These are phyloP conservation scores for Melastoma candidum DNA, from an alignment of 441 rosid genomes.

Conservation along the genomic window DNA sequence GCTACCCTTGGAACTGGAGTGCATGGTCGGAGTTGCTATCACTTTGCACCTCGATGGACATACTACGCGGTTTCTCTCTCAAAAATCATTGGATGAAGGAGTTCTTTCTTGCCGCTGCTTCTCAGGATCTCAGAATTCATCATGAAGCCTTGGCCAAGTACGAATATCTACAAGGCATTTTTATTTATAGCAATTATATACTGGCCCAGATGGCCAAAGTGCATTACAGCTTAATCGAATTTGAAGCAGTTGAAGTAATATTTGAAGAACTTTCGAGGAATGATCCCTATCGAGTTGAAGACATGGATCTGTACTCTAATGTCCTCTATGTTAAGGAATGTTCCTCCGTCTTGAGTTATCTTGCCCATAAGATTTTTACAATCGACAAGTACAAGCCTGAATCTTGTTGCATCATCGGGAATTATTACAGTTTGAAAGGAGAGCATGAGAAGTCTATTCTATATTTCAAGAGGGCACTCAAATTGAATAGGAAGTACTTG, in stretches of 20 bases:
- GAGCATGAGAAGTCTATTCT: slow-evolving; percentile 83
- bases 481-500: slow-evolving; percentile 70
- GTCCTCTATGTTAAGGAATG: slow-evolving; percentile 89
- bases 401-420: slow-evolving; percentile 91
- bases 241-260: slow-evolving; percentile 86
- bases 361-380: slow-evolving; percentile 75
- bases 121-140: slow-evolving; percentile 89
- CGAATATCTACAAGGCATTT: slow-evolving; percentile 58
- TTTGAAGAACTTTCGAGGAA: slow-evolving; percentile 82
- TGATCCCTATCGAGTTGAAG: slow-evolving; percentile 82
- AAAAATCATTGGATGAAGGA: slow-evolving; percentile 95
- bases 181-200: slow-evolving; percentile 70
- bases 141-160: slow-evolving; percentile 62
- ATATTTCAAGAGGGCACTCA: slow-evolving; percentile 93
- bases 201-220: slow-evolving; percentile 94
- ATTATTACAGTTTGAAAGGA: slow-evolving; percentile 90
- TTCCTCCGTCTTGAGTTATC: slow-evolving; percentile 74
- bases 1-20: slow-evolving; percentile 97
- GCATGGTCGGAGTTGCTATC: slow-evolving; percentile 94
- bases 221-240: slow-evolving; percentile 78
- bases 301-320: slow-evolving; percentile 94
- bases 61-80: slow-evolving; percentile 58
- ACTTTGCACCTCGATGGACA: slow-evolving; percentile 57
- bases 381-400: slow-evolving; percentile 93
- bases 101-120: slow-evolving; percentile 72